These are phyloP conservation scores for Populus deltoides DNA, from an alignment of 345 rosid species.

Conservation along the genomic window DNA sequence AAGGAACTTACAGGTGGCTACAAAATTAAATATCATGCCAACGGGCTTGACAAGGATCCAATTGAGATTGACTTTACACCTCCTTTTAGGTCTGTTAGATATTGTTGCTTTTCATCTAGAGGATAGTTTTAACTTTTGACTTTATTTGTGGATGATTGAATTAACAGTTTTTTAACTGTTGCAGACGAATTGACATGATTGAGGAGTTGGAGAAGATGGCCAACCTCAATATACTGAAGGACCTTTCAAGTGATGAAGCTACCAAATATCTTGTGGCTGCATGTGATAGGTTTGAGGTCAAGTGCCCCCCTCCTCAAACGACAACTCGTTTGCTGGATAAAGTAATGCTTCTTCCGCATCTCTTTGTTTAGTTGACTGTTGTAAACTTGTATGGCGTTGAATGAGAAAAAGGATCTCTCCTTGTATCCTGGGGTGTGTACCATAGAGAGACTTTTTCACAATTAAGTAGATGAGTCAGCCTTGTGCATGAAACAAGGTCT, in stretches of 20 bases:
- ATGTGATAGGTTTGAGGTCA: constrained; percentile 68
- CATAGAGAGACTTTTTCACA: no score
- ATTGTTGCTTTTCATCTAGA: background rate
- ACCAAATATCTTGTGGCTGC: constrained; percentile 69
- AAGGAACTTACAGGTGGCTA: constrained; percentile 86
- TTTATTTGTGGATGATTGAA: background rate
- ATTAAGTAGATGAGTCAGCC: no score
- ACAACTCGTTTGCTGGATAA: constrained; percentile 86
- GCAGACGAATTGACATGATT: constrained; percentile 87
- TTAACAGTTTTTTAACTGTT: constrained; percentile 10
- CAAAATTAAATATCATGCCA: constrained; percentile 80
- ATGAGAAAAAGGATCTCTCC: no score
- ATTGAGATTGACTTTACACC: constrained; percentile 95
- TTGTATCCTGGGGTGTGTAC: no score
- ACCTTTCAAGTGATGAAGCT: constrained; percentile 75
- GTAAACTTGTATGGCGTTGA: background rate
- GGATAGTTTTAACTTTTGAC: background rate
- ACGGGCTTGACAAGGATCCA: constrained; percentile 82
- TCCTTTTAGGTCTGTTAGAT: constrained; percentile 68
- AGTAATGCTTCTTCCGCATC: constrained; percentile 34
- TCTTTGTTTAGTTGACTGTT: background rate
- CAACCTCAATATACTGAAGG: constrained; percentile 80
- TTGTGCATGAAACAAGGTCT: no score
- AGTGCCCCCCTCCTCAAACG: constrained; percentile 92
- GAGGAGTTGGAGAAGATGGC: constrained; percentile 84